Percentiles rank a stretch among this genome's conserved stretches.
phyloP scores from a whole-genome alignment of 495 filamentous ascomycete genomes.

The Elaphomyces granulatus region DNA sequence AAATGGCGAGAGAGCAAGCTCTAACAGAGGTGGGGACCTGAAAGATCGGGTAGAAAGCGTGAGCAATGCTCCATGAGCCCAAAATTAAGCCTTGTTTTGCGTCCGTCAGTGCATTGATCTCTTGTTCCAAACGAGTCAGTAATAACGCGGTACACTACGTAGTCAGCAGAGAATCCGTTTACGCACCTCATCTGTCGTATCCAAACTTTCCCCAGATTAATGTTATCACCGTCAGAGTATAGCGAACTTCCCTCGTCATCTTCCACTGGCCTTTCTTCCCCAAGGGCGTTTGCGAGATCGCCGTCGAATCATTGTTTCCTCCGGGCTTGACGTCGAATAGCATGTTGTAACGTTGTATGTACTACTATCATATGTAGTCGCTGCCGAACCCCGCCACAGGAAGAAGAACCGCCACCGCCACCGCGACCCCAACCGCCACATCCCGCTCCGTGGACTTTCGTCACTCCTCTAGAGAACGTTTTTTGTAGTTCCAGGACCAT shows the following conservation, averaged over 20 bases:
- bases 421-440: no score
- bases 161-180: neutral
- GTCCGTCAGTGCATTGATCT: conserved; percentile 80
- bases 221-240: conserved; percentile 66
- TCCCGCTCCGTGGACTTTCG: no score
- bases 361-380: no score
- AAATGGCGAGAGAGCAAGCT: conserved; percentile 68
- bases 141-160: conserved; percentile 47
- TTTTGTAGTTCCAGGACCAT: no score
- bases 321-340: no score
- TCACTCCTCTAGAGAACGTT: no score
- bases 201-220: conserved; percentile 73
- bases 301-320: conserved; percentile 19
- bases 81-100: conserved; percentile 53
- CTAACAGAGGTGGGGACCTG: conserved; percentile 84
- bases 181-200: conserved; percentile 75
- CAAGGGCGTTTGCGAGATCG: neutral
- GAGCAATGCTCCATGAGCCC: conserved; percentile 97
- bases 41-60: conserved; percentile 88
- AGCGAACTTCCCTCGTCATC: no score
- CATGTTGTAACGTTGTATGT: no score
- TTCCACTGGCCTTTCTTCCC: neutral
- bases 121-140: conserved; percentile 94
- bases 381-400: no score
- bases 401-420: no score